Evolutionary conservation across 2,329 filamentous ascomycete species (phyloP).

Genomic region (Thielaviopsis populi): DNA sequence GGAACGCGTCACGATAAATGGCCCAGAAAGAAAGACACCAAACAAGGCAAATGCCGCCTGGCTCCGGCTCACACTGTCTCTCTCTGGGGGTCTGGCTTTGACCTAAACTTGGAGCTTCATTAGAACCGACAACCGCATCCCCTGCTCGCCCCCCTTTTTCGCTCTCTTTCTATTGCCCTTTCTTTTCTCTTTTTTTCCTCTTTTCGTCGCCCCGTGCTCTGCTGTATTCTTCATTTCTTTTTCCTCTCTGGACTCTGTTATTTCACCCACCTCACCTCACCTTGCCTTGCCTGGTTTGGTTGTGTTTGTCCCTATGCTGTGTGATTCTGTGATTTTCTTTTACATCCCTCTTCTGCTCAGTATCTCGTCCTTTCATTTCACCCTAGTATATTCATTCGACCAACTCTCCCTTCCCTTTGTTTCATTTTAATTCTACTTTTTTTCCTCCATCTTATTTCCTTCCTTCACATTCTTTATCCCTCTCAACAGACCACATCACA

Average conservation of each 20-base stretch:
- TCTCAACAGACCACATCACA: not conserved
- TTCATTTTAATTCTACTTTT: not conserved
- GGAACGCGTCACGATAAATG: not conserved
- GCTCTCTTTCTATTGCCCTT: not conserved
- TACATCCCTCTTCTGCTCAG: not conserved
- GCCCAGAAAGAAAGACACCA: not conserved
- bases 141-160: slow-evolving; percentile 4
- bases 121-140: not conserved
- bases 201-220: not conserved
- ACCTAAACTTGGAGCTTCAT: not conserved
- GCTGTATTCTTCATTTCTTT: not conserved
- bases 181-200: slow-evolving; percentile 8
- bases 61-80: not conserved
- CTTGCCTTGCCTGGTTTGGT: not conserved
- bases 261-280: not conserved
- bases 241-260: not conserved
- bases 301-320: not conserved
- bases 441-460: not conserved
- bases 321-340: not conserved
- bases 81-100: not conserved
- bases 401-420: slow-evolving; percentile 2
- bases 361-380: slow-evolving; percentile 8
- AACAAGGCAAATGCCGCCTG: too few species aligned
- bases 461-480: not conserved
- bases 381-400: not conserved